These are phyloP conservation scores for Scytalidium sp. DNA, from an alignment of 2,329 filamentous ascomycete species.

Conservation along the genomic window DNA sequence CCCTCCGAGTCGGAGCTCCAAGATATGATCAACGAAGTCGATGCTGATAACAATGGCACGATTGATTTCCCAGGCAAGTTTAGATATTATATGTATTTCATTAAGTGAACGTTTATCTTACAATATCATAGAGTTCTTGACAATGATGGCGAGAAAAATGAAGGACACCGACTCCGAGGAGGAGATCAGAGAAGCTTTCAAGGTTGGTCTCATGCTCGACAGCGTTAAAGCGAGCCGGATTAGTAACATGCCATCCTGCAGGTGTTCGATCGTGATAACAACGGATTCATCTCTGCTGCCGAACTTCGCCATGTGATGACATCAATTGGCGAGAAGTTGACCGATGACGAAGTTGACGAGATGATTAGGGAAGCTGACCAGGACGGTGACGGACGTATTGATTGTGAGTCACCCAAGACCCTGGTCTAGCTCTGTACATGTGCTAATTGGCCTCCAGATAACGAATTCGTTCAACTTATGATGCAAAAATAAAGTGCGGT, in stretches of 20 bases:
- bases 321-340: conserved; percentile 87
- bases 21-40: conserved; percentile 94
- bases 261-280: conserved; percentile 87
- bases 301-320: conserved; percentile 91
- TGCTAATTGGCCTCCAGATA: conserved; percentile 53
- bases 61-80: conserved; percentile 83
- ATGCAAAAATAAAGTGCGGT: conserved; percentile 77
- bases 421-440: conserved; percentile 9
- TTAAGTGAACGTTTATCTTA: conserved; percentile 13
- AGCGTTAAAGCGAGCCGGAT: not conserved
- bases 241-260: conserved; percentile 27
- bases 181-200: conserved; percentile 87
- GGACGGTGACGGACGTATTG: conserved; percentile 84
- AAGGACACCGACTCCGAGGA: conserved; percentile 91
- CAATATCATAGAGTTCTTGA: conserved; percentile 69
- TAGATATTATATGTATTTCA: not conserved
- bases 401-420: conserved; percentile 58
- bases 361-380: conserved; percentile 92
- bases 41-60: conserved; percentile 89
- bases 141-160: conserved; percentile 95
- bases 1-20: conserved; percentile 86
- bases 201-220: conserved; percentile 47
- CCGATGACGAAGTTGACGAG: conserved; percentile 87
- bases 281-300: conserved; percentile 85
- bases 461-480: conserved; percentile 93